These are phyloP conservation scores for Parasitella parasitica DNA, from an alignment of 371 early-diverging fungal species.

Conservation along the genomic window DNA sequence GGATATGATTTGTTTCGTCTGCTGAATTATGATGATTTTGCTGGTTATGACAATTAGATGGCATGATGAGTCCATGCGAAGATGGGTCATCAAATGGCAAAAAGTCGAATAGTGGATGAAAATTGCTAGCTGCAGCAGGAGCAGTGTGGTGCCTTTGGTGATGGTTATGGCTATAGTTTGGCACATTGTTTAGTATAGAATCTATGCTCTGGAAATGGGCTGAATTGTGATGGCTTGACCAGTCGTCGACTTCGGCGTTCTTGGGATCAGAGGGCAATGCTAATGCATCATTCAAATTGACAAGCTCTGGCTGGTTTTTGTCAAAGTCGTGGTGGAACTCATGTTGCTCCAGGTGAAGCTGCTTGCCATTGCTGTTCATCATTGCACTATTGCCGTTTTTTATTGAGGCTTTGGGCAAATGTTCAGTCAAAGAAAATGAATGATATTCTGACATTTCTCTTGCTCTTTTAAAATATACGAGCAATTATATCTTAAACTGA, in stretches of 20 bases:
- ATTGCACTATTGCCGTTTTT: background rate
- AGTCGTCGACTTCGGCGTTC: background rate
- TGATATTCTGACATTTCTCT: constrained; percentile 16
- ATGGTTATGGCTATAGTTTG: background rate
- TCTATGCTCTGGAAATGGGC: background rate
- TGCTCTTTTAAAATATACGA: background rate
- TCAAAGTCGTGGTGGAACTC: background rate
- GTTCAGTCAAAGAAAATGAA: constrained; percentile 17
- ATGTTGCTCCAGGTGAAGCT: background rate
- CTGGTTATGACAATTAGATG: background rate
- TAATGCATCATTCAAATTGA: background rate
- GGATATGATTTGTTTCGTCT: background rate
- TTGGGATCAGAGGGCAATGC: background rate
- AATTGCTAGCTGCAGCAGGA: background rate
- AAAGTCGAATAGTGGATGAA: constrained; percentile 16
- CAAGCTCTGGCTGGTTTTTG: background rate
- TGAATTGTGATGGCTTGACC: background rate
- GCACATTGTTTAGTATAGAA: background rate
- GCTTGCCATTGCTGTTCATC: background rate
- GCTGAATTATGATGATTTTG: background rate
- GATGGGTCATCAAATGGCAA: constrained; percentile 7
- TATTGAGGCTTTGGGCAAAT: background rate
- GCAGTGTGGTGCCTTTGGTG: background rate
- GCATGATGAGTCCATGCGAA: background rate
- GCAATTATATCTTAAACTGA: background rate